Evolutionary conservation across 495 filamentous ascomycete species (phyloP).

Genomic region (Xylaria grammica): DNA sequence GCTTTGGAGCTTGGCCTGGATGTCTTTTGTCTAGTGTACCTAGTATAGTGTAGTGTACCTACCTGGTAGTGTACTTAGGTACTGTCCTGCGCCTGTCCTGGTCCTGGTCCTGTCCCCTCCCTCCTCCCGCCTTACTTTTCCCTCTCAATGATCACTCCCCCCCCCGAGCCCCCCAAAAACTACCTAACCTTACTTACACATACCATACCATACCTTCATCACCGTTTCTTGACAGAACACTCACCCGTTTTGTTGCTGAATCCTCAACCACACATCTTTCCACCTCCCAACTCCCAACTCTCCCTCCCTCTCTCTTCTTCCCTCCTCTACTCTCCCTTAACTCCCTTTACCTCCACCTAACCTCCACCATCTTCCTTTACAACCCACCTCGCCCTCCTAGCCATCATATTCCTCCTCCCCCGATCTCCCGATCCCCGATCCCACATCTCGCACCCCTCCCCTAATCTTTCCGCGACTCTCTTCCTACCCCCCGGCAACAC

Average conservation of each 20-base stretch:
- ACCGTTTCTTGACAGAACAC: slow-evolving; percentile 22
- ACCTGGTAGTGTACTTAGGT: no score
- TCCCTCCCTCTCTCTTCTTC: slow-evolving; percentile 27
- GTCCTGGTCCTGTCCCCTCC: slow-evolving; percentile 18
- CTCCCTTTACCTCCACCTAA: slow-evolving; percentile 27
- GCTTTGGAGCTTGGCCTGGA: slow-evolving; percentile 17
- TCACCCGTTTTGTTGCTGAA: slow-evolving; percentile 21
- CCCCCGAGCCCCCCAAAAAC: slow-evolving; percentile 21
- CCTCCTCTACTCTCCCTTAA: slow-evolving; percentile 2
- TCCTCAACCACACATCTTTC: slow-evolving; percentile 34
- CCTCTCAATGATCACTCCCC: slow-evolving; percentile 20
- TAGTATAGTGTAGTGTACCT: no score
- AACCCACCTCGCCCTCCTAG: slow-evolving; percentile 19
- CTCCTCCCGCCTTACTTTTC: slow-evolving; percentile 19
- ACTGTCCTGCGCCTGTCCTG: no score
- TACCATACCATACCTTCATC: slow-evolving; percentile 30
- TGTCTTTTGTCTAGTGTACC: no score
- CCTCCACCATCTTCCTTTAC: slow-evolving; percentile 17
- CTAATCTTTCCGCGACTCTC: slow-evolving; percentile 28
- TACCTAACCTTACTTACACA: slow-evolving; percentile 16
- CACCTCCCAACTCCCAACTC: slow-evolving; percentile 27
- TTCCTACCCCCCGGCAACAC: slow-evolving; percentile 18
- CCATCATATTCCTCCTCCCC: slow-evolving; percentile 19
- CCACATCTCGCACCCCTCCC: not conserved
- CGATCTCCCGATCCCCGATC: slow-evolving; percentile 23